phyloP scores from a whole-genome alignment of 2,329 filamentous ascomycete species.

The Trichoderma cornu-damae region DNA sequence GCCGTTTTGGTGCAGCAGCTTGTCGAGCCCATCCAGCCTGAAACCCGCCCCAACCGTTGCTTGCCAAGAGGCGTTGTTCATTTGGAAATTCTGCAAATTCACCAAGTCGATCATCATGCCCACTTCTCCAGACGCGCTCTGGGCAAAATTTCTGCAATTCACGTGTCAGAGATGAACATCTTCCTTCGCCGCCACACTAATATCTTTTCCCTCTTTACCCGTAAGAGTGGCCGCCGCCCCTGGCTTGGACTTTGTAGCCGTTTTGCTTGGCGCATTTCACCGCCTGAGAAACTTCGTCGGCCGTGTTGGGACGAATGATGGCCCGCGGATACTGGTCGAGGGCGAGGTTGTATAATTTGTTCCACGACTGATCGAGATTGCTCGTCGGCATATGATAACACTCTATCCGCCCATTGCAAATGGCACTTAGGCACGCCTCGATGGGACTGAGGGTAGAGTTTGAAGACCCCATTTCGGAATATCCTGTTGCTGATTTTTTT shows the following conservation, averaged over 20 bases:
- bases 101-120: constrained; percentile 49
- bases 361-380: constrained; percentile 35
- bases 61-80: constrained; percentile 48
- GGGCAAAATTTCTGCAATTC: constrained; percentile 35
- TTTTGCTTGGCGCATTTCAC: constrained; percentile 51
- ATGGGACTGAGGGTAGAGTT: constrained; percentile 38
- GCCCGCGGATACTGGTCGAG: constrained; percentile 47
- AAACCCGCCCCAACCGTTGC: constrained; percentile 53
- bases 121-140: constrained; percentile 42
- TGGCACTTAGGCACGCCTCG: constrained; percentile 41
- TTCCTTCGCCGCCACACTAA: neutral
- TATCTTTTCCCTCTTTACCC: constrained; percentile 38
- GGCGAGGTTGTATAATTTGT: constrained; percentile 50
- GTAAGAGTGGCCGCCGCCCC: constrained; percentile 61
- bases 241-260: constrained; percentile 53
- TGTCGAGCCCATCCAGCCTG: constrained; percentile 48
- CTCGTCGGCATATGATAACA: constrained; percentile 30
- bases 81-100: constrained; percentile 48
- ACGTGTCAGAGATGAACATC: neutral
- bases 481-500: neutral
- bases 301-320: constrained; percentile 50
- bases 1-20: constrained; percentile 46
- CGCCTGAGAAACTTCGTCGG: constrained; percentile 51
- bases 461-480: constrained; percentile 4
- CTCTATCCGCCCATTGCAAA: constrained; percentile 41